phyloP scores from a whole-genome alignment of 768 basidiomycete species.

The Suillus luteus region DNA sequence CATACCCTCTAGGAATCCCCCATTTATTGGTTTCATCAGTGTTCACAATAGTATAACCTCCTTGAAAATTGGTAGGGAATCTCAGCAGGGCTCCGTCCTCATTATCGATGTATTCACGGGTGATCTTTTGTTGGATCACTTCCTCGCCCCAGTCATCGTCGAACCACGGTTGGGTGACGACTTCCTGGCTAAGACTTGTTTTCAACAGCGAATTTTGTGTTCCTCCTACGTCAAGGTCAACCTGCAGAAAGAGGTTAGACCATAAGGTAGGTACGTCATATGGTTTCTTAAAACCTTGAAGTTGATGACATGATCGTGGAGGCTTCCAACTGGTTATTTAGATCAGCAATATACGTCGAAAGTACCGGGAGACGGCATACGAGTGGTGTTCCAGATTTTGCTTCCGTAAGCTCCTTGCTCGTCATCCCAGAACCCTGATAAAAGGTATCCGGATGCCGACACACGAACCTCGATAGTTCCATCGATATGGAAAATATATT shows the following conservation, averaged over 20 bases:
- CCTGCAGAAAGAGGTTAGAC: constrained; percentile 30
- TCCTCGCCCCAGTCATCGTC: constrained; percentile 58
- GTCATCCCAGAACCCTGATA: constrained; percentile 60
- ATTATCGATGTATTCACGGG: constrained; percentile 47
- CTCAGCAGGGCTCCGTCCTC: constrained; percentile 55
- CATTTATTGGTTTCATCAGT: constrained; percentile 53
- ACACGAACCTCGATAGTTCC: constrained; percentile 67
- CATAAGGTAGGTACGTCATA: not conserved
- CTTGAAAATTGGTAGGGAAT: constrained; percentile 57
- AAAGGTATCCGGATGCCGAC: constrained; percentile 70
- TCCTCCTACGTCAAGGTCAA: constrained; percentile 67
- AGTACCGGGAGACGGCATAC: constrained; percentile 34
- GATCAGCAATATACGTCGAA: not conserved
- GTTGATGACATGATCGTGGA: constrained; percentile 72
- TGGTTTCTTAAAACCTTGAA: constrained; percentile 42
- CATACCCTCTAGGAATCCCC: constrained; percentile 60
- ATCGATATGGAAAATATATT: constrained; percentile 66
- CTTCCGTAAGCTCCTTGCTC: constrained; percentile 54
- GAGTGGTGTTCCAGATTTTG: constrained; percentile 57
- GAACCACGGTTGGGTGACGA: constrained; percentile 54
- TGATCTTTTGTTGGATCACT: constrained; percentile 56
- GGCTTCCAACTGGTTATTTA: constrained; percentile 53
- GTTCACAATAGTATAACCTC: constrained; percentile 59
- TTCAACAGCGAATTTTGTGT: constrained; percentile 56
- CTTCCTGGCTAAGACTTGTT: constrained; percentile 51